These are phyloP conservation scores for Coniochaeta pulveracea DNA, from an alignment of 2,329 filamentous ascomycete genomes.

Conservation along the genomic window DNA sequence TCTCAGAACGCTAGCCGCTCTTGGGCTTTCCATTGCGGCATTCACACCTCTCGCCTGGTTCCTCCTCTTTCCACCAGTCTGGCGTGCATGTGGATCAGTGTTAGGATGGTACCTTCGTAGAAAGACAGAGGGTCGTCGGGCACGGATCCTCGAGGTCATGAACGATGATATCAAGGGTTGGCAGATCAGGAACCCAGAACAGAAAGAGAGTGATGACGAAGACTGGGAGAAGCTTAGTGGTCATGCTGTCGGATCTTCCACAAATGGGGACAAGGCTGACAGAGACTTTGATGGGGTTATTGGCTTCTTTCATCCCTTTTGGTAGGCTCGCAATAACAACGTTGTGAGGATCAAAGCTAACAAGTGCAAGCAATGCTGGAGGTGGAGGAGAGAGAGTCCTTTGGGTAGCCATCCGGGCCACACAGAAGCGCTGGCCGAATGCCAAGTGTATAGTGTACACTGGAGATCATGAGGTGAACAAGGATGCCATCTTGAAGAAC, in stretches of 20 bases:
- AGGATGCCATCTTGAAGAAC: conserved; percentile 63
- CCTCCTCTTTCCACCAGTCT: conserved; percentile 23
- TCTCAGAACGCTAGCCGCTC: conserved; percentile 12
- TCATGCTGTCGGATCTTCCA: conserved; percentile 22
- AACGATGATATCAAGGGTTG: conserved; percentile 30
- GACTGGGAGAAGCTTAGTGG: conserved; percentile 62
- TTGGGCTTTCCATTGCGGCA: conserved; percentile 17
- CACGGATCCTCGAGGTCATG: conserved; percentile 42
- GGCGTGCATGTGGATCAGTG: conserved; percentile 25
- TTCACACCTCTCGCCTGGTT: conserved; percentile 19
- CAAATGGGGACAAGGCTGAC: conserved; percentile 28
- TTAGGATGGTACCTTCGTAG: conserved; percentile 51
- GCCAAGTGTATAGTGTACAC: conserved; percentile 91
- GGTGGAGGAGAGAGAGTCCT: conserved; percentile 92
- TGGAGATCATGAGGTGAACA: conserved; percentile 81
- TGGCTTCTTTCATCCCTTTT: conserved; percentile 97
- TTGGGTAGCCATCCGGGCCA: conserved; percentile 89
- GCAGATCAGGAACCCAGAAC: conserved; percentile 19
- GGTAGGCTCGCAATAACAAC: conserved; percentile 42
- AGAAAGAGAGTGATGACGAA: conserved; percentile 34
- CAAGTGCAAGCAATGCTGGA: conserved; percentile 65
- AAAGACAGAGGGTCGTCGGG: conserved; percentile 51
- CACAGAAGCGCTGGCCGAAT: conserved; percentile 77
- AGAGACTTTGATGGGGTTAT: conserved; percentile 73
- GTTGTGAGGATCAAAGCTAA: not conserved